phyloP scores from a whole-genome alignment of 768 basidiomycete genomes.

The Lyophyllum shimeji region DNA sequence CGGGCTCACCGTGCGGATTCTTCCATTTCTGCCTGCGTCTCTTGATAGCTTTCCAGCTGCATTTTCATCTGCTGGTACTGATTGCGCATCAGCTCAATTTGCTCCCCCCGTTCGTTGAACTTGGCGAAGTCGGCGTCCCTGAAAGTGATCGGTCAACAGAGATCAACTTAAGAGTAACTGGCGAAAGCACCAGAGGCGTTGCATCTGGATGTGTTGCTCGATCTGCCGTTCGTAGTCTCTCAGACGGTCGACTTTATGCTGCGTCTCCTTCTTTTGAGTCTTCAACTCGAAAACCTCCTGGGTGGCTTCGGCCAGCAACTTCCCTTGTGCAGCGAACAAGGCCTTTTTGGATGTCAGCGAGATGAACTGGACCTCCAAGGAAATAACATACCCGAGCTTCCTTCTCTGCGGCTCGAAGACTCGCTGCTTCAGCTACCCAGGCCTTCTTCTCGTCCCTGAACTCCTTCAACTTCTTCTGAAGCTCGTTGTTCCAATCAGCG shows the following conservation, averaged over 20 bases:
- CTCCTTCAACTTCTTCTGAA: conserved; percentile 75
- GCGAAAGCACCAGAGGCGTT: conserved; percentile 67
- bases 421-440: conserved; percentile 71
- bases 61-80: conserved; percentile 68
- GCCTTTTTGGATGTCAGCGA: conserved; percentile 40
- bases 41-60: conserved; percentile 57
- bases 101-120: conserved; percentile 63
- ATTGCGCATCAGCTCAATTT: conserved; percentile 54
- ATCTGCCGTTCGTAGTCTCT: conserved; percentile 88
- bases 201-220: conserved; percentile 74
- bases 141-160: not conserved
- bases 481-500: conserved; percentile 78
- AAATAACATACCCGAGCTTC: conserved; percentile 55
- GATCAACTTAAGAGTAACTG: not conserved
- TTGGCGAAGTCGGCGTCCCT: conserved; percentile 78
- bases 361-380: not conserved
- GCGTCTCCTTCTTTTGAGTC: conserved; percentile 74
- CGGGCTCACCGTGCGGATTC: conserved; percentile 57
- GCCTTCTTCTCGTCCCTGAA: conserved; percentile 78
- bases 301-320: conserved; percentile 66
- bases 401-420: conserved; percentile 67
- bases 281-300: conserved; percentile 68
- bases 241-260: conserved; percentile 79
- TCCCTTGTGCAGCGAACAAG: conserved; percentile 66
- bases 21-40: conserved; percentile 52